Base-by-base conservation (phyloP, 2,329 filamentous ascomycete species). In the Penicillium occitanis region DNA sequence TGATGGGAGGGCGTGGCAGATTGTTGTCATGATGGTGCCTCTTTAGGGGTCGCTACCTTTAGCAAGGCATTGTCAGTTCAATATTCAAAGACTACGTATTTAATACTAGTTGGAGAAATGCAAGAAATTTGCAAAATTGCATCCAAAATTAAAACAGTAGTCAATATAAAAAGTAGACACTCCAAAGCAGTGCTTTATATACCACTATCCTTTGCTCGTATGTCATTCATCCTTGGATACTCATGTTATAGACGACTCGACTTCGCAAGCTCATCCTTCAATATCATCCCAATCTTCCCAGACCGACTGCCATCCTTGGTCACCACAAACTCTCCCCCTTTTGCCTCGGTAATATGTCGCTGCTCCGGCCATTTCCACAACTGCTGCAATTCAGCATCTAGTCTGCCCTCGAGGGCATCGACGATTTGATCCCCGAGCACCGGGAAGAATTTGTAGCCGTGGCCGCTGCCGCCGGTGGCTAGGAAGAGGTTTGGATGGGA, bases 401-500 rank as follows among this genome's bases (percentile, higher is more conserved):
- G 74, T 0, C 69, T 77, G 1, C 79, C 80, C 69, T 83, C 78
- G 10, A 84, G 69, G 11, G 79, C 79, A 67, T 82, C 79, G 40
- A 83, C 78, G 64, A 85, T 76, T 70, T 83, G 83, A 61, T 83
- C 81, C 13, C 83, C 83, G n/a, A 85, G 74, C 14, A 85, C 78
- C 42, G 84, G 83, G 66, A 85, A 76, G 74, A 85, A 85, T 69
- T 85, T 85, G 73, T 80, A 85, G 8, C 74, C 83, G 70, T 85
- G 84, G n/a, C 83, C 83, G 61, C 81, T 83, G 7, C 83, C 84
- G 5, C 83, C 83, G 0, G 83, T 84, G 10, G 83, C 83, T 58
- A 85, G 72, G 72, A 84, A 83, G 5, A 85, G 76, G 42, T 77
- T 77, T 5, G 73, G 67, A 76, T 86, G 86, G 17, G 81, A 77